These are phyloP conservation scores for Biscogniauxia mediterranea DNA, from an alignment of 2,329 filamentous ascomycete species.

Conservation along the genomic window DNA sequence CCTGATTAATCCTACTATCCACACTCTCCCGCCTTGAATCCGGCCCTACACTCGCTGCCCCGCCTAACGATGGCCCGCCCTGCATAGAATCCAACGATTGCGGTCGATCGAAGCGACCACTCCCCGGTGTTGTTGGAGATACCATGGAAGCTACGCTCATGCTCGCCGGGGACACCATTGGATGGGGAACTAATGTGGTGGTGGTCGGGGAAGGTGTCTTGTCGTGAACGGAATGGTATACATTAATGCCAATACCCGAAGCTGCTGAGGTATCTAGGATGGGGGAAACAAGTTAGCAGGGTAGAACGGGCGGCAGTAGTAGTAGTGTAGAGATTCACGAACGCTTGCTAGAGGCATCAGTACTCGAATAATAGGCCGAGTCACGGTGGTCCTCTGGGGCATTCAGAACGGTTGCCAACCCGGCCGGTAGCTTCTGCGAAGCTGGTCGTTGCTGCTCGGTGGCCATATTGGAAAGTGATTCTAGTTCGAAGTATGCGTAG, in stretches of 20 bases:
- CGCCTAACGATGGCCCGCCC: constrained; percentile 33
- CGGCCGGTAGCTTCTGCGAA: constrained; percentile 47
- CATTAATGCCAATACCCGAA: constrained; percentile 40
- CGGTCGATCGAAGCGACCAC: constrained; percentile 44
- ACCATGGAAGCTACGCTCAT: constrained; percentile 69
- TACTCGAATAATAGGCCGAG: constrained; percentile 51
- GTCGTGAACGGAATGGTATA: constrained; percentile 53
- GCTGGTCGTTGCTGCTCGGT: constrained; percentile 36
- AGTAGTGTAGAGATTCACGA: constrained; percentile 26
- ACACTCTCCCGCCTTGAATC: constrained; percentile 73
- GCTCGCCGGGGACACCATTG: constrained; percentile 55
- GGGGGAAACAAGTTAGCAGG: constrained; percentile 20
- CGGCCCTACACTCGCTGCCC: constrained; percentile 36
- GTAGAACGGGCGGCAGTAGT: not conserved
- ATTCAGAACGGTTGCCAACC: constrained; percentile 51
- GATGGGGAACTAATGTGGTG: constrained; percentile 49
- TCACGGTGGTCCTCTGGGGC: constrained; percentile 50
- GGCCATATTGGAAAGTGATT: constrained; percentile 30
- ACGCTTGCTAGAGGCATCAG: constrained; percentile 52
- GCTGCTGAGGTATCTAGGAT: constrained; percentile 45
- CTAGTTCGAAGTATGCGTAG: not conserved
- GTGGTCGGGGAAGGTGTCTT: constrained; percentile 63
- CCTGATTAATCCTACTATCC: constrained; percentile 73
- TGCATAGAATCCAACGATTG: constrained; percentile 41
- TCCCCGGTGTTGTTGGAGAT: constrained; percentile 54